Conservation (phyloP, 352 stramenopile genomes). For the Pythium aquatile region DNA sequence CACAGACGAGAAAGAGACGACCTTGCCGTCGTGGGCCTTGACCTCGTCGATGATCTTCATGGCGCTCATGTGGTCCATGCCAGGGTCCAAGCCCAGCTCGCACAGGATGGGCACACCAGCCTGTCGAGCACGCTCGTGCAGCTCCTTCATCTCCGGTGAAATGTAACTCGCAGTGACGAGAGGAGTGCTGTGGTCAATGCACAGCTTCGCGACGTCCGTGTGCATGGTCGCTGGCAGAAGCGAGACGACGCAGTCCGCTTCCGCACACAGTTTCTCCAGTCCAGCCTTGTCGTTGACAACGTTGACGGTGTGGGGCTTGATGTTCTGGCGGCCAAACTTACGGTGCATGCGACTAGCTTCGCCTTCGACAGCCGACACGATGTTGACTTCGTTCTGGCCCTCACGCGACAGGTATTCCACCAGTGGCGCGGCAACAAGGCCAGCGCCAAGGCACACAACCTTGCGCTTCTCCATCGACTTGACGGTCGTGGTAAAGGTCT, state of each 20-base stretch:
- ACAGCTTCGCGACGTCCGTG: conserved; percentile 83
- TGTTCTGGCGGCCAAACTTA: conserved; percentile 64
- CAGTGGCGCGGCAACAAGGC: conserved; percentile 79
- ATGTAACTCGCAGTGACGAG: conserved; percentile 96
- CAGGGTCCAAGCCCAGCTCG: conserved; percentile 95
- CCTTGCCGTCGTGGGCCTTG: conserved; percentile 82
- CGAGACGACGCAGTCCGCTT: conserved; percentile 93
- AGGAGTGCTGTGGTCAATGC: conserved; percentile 82
- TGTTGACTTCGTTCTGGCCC: conserved; percentile 60
- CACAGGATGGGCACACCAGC: conserved; percentile 92
- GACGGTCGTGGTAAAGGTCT: conserved; percentile 31
- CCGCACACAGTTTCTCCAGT: conserved; percentile 64
- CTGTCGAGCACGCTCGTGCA: conserved; percentile 71
- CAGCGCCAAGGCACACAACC: conserved; percentile 86
- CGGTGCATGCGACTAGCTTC: conserved; percentile 69
- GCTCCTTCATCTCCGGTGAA: conserved; percentile 89
- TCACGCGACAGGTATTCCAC: conserved; percentile 86
- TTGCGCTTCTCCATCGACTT: conserved; percentile 69
- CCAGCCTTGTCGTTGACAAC: conserved; percentile 56
- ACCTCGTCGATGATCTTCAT: conserved; percentile 97
- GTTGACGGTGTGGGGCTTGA: conserved; percentile 80
- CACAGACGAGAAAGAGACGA: conserved; percentile 93
- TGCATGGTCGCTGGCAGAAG: conserved; percentile 95
- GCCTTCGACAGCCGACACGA: conserved; percentile 71
- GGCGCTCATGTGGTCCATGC: conserved; percentile 96